Conservation (phyloP, 495 filamentous ascomycete species). For the Penicillium macrosclerotiorum region DNA sequence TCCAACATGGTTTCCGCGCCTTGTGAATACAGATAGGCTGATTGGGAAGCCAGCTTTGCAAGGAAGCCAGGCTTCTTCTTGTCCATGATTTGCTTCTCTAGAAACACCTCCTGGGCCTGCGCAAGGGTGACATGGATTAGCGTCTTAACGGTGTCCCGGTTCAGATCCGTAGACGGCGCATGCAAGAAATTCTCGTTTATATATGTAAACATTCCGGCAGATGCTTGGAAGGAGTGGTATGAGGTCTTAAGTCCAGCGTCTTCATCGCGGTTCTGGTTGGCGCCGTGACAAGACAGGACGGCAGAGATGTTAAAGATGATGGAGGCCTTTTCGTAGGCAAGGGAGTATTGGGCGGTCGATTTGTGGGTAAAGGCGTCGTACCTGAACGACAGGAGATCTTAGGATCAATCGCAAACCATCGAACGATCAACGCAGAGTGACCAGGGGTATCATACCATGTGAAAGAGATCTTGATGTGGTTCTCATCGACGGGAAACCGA, state of each 20-base stretch:
- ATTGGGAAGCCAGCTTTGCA: conserved; percentile 89
- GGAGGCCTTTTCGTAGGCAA: conserved; percentile 97
- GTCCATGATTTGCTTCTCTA: conserved; percentile 94
- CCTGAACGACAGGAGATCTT: conserved; percentile 48
- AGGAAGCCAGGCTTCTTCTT: conserved; percentile 89
- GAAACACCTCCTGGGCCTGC: conserved; percentile 93
- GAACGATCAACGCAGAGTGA: background rate
- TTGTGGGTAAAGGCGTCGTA: conserved; percentile 99
- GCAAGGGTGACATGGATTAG: conserved; percentile 90
- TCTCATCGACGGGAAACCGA: conserved; percentile 95
- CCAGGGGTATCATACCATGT: conserved; percentile 74
- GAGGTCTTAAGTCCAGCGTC: conserved; percentile 92
- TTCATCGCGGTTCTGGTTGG: conserved; percentile 86
- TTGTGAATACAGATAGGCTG: conserved; percentile 83
- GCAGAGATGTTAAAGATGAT: conserved; percentile 99
- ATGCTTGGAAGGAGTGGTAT: conserved; percentile 97
- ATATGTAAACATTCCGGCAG: conserved; percentile 98
- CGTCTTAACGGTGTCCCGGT: conserved; percentile 91
- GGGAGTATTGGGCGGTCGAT: conserved; percentile 88
- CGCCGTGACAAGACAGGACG: conserved; percentile 93
- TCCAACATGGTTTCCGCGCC: conserved; percentile 87
- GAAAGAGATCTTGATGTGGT: conserved; percentile 97
- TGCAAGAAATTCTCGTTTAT: conserved; percentile 99
- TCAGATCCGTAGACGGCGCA: conserved; percentile 90
- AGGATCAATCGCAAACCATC: background rate